Evolutionary conservation across 768 basidiomycete species (phyloP).

Genomic region (Solioccasus polychromus): DNA sequence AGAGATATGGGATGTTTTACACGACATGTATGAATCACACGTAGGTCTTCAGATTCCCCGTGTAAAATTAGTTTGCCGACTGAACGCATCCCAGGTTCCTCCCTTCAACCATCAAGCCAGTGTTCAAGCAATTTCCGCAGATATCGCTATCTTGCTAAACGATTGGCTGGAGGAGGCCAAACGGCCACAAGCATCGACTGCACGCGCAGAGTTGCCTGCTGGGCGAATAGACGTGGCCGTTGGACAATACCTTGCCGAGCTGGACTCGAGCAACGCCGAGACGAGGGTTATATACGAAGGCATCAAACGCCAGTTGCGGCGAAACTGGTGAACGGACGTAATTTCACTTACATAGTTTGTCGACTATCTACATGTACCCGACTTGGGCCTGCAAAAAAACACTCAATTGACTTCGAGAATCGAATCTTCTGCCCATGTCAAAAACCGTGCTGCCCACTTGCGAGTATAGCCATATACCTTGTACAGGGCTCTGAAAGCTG

Average conservation of each 20-base stretch:
- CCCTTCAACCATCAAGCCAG: slow-evolving; percentile 81
- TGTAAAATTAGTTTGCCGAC: slow-evolving; percentile 1
- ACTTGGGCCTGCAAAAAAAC: slow-evolving; percentile 8
- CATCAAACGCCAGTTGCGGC: slow-evolving; percentile 67
- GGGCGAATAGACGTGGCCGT: slow-evolving; percentile 71
- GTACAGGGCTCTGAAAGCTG: slow-evolving; percentile 54
- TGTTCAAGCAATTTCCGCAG: slow-evolving; percentile 75
- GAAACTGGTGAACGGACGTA: slow-evolving; percentile 56
- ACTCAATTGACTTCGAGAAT: slow-evolving; percentile 72
- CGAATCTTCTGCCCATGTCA: slow-evolving; percentile 73
- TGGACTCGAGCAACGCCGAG: slow-evolving; percentile 59
- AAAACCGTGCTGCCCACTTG: slow-evolving; percentile 51
- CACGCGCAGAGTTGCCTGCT: slow-evolving; percentile 70
- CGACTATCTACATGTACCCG: slow-evolving; percentile 16
- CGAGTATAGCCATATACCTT: slow-evolving; percentile 69
- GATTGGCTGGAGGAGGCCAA: slow-evolving; percentile 82
- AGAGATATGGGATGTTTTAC: slow-evolving; percentile 82
- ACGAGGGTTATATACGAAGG: slow-evolving; percentile 65
- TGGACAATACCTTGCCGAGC: slow-evolving; percentile 70
- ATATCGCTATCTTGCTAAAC: slow-evolving; percentile 74
- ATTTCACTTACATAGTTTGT: slow-evolving; percentile 2
- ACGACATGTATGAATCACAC: slow-evolving; percentile 86
- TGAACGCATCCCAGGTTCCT: slow-evolving; percentile 52
- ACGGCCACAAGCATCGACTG: slow-evolving; percentile 63
- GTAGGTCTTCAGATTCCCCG: slow-evolving; percentile 40